Evolutionary conservation across 2,329 filamentous ascomycete genomes (phyloP), one percentile per base, ranked within the genome.

Genomic region (Arthrobotrys conoides): DNA sequence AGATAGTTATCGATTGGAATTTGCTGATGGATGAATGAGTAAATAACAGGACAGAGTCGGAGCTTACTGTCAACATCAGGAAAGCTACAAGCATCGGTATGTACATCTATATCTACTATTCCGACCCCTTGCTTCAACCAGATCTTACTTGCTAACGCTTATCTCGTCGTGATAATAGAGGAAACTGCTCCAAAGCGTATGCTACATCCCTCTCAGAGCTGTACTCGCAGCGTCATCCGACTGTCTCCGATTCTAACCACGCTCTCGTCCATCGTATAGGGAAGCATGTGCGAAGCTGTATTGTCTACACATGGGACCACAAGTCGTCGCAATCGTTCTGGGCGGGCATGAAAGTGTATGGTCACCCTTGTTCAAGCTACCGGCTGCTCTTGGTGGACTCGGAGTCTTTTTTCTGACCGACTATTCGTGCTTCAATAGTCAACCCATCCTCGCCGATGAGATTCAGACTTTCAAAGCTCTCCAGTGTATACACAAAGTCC

Each of bases 261-360:
- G 9, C 51, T 53, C 53, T 44, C 27, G 18, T 38, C n/a, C 16
- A 22, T 22, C 16, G 24, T 59, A 18, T 83, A 89, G 89, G 89
- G 79, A 99, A 99, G 86, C 96, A 99, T 92, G 96, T 99, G 75
- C 93, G 96, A 83, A 94, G 92, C 85, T 97, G 93, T 84, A 99
- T 99, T 83, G 95, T 99, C 55, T 98, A 98, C 85, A 98, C 95
- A 76, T 99, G 96, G 96, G 96, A 99, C 86, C 94, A 99, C 87
- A 96, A 97, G 87, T 97, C 92, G 81, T 97, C 94, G 49, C 88
- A 90, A 84, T 93, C 94, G 83, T 99, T 99, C 85, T 99, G 96
- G 96, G 90, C 93, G 72, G 95, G 94, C 84, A 96, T 99, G 89
- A 99, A 99, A 90, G 94, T 98, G 92, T 96, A 89, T 82, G 91